Conservation (phyloP, 371 early-diverging fungal species). For the Coemansia sp. region DNA sequence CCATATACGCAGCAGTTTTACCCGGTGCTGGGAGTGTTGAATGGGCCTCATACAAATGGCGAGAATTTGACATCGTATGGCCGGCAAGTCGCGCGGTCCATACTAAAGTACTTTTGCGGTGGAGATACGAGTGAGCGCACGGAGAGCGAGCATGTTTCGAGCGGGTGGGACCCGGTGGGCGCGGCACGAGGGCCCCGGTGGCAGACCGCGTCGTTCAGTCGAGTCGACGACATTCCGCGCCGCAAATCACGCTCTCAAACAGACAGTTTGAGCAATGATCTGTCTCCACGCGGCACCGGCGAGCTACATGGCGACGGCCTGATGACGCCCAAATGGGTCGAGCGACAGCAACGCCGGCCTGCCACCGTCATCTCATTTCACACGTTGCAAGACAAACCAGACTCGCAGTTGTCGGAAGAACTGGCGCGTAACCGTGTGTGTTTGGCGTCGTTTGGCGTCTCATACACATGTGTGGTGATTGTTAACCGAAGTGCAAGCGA, state of each 20-base stretch:
- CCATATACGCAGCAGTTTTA: constrained; percentile 32
- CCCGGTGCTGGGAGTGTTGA: constrained; percentile 42
- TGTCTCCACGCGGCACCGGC: constrained; percentile 22
- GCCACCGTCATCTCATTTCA: constrained; percentile 37
- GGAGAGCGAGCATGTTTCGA: background rate
- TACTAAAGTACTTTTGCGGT: constrained; percentile 32
- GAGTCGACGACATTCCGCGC: constrained; percentile 40
- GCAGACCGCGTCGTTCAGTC: constrained; percentile 25
- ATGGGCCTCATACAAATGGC: constrained; percentile 11
- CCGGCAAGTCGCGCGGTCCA: constrained; percentile 33
- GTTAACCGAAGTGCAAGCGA: constrained; percentile 21
- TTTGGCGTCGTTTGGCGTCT: constrained; percentile 25
- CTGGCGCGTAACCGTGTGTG: constrained; percentile 48
- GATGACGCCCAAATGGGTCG: constrained; percentile 26
- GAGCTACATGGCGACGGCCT: constrained; percentile 20
- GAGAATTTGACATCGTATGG: constrained; percentile 21
- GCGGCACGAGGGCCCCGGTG: constrained; percentile 18
- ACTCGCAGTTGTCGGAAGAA: constrained; percentile 17
- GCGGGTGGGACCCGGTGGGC: constrained; percentile 33
- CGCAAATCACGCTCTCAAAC: constrained; percentile 14
- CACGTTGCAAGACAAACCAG: constrained; percentile 7
- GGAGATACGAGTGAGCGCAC: background rate
- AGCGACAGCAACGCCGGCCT: constrained; percentile 38
- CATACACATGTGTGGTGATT: constrained; percentile 34
- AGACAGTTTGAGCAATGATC: background rate